phyloP scores from a whole-genome alignment of 768 basidiomycete genomes.

The Pulveroboletus sp. region DNA sequence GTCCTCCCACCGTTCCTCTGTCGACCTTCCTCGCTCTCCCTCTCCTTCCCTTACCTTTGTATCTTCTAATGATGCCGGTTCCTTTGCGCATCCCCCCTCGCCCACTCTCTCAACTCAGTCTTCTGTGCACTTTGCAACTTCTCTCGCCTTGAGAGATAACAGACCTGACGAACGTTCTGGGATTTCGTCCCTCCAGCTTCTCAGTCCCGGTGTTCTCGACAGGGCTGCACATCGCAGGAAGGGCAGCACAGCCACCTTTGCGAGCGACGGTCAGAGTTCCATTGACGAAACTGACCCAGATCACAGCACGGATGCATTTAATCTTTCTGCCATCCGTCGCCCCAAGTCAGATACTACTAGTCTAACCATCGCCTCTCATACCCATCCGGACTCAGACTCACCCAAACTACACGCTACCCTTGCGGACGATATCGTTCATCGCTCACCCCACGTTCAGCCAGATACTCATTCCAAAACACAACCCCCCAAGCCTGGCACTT shows the following conservation, averaged over 20 bases:
- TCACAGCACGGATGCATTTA: constrained; percentile 26
- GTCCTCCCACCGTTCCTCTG: constrained; percentile 20
- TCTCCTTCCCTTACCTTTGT: constrained; percentile 31
- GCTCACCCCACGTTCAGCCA: constrained; percentile 21
- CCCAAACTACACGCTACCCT: constrained; percentile 14
- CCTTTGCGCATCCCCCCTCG: constrained; percentile 53
- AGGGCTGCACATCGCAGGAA: constrained; percentile 45
- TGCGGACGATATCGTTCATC: constrained; percentile 7
- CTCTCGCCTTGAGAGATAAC: constrained; percentile 62
- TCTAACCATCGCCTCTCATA: constrained; percentile 32
- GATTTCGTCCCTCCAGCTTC: constrained; percentile 46
- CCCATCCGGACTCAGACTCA: constrained; percentile 37
- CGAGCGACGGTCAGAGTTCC: constrained; percentile 38
- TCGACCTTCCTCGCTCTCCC: constrained; percentile 28
- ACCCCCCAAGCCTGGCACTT: constrained; percentile 19
- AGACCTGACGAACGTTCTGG: constrained; percentile 55
- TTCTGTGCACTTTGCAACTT: constrained; percentile 52
- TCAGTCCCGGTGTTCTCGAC: constrained; percentile 38
- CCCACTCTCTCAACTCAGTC: constrained; percentile 70
- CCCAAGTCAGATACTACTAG: constrained; percentile 32
- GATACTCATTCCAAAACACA: constrained; percentile 21
- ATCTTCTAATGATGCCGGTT: constrained; percentile 42
- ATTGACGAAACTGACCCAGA: constrained; percentile 50
- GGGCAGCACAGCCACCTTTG: constrained; percentile 51
- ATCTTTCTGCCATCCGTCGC: constrained; percentile 31